Base-by-base conservation (phyloP, 2,329 filamentous ascomycete genomes). In the Calonectria fujianensis region DNA sequence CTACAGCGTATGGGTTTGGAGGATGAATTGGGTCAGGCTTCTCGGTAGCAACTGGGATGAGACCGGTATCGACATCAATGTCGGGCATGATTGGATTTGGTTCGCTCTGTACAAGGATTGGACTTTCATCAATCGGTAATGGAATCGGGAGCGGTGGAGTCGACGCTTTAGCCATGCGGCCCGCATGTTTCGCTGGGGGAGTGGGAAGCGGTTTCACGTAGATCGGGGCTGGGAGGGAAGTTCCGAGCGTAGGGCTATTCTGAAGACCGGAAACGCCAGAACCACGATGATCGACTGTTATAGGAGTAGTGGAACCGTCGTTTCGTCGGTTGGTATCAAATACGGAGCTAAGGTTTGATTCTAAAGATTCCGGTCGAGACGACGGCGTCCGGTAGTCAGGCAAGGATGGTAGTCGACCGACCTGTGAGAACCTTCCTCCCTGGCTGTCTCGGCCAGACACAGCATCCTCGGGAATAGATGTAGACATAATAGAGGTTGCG, bases 381-480 rank as follows among this genome's bases (percentile, higher is more conserved):
- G 59, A 57, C 9, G 67, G 68, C 9, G 68, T 16, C 14, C 64
- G 50, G n/a, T 52, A 20, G 37, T 74, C 61, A 45, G 69, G 52
- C n/a, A 52, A 39, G 14, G 75, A 75, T 11, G 78, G 59, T 8
- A 77, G 69, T 50, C 75, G 75, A 16, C 75, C 69, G 11, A 77
- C 66, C n/a, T 80, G 79, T 31, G 78, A 70, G 27, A 71, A 59
- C n/a, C 74, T 74, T 16, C 72, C 52, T 13, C 69, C 74, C 29
- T 73, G 69, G 52, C 74, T 79, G 7, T 70, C 71, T 66, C 75
- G 73, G 48, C 79, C 76, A 20, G 79, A 74, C 24, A 80, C 80
- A 4, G 74, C 76, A 68, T 82, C 78, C 73, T 82, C 80, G 2
- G 80, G 80, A 51, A 82, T 82, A 14, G 80, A 78, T 10, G 79